Evolutionary conservation across 306 rosid genomes (phyloP).

Genomic region (Comarum palustre): DNA sequence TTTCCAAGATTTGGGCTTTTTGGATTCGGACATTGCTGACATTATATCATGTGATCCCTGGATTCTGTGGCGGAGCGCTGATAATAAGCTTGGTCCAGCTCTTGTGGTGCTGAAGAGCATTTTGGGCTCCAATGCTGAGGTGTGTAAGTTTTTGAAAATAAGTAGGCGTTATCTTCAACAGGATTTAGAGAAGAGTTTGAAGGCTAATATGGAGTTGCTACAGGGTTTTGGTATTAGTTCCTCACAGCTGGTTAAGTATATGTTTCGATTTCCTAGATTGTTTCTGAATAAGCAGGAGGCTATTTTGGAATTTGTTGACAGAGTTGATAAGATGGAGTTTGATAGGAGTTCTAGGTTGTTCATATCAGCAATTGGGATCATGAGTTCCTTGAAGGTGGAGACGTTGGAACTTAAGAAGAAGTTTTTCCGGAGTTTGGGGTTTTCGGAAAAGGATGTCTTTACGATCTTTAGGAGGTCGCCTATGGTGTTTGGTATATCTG

Average conservation of each 20-base stretch:
- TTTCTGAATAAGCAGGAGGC: constrained; percentile 25
- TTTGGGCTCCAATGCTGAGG: constrained; percentile 24
- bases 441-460: constrained; percentile 26
- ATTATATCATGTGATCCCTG: constrained; percentile 31
- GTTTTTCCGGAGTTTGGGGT: constrained; percentile 28
- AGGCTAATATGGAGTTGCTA: constrained; percentile 30
- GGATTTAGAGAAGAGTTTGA: constrained; percentile 34
- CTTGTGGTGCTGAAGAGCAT: constrained; percentile 25
- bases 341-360: constrained; percentile 32
- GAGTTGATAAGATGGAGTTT: constrained; percentile 33
- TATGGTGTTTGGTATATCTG: constrained; percentile 25
- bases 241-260: constrained; percentile 11
- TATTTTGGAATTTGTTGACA: constrained; percentile 24
- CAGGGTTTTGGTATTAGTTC: constrained; percentile 26
- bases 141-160: constrained; percentile 27
- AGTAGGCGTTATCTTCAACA: constrained; percentile 19
- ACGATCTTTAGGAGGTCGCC: constrained; percentile 24
- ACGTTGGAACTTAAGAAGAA: constrained; percentile 35
- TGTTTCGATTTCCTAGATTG: constrained; percentile 26
- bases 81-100: constrained; percentile 21
- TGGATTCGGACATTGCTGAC: constrained; percentile 25
- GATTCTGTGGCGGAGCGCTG: constrained; percentile 15
- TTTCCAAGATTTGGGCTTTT: constrained; percentile 33
- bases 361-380: constrained; percentile 27
- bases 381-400: constrained; percentile 30